Evolutionary conservation across 2,329 filamentous ascomycete genomes (phyloP).

Genomic region (Zelopaecilomyces penicillatus): DNA sequence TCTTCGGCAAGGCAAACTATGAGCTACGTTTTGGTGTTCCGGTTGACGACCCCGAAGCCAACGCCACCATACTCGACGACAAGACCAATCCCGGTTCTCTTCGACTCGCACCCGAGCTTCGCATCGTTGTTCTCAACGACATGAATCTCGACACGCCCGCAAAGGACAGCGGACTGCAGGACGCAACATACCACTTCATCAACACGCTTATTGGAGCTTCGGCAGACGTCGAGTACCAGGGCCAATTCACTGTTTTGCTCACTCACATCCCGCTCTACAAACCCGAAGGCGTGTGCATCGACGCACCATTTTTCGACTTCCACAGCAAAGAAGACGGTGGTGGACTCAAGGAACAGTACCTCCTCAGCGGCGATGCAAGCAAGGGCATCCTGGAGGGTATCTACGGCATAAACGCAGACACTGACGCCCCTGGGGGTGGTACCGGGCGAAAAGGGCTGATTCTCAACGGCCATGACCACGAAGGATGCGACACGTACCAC

Average conservation of each 20-base stretch:
- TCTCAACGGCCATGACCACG: conserved; percentile 90
- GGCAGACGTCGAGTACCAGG: conserved; percentile 49
- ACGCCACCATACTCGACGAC: conserved; percentile 33
- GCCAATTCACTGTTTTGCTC: conserved; percentile 71
- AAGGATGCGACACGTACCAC: conserved; percentile 85
- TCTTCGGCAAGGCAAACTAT: conserved; percentile 86
- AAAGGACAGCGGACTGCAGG: conserved; percentile 56
- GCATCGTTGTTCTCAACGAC: conserved; percentile 79
- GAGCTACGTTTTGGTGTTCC: conserved; percentile 67
- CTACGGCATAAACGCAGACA: conserved; percentile 64
- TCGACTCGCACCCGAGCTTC: conserved; percentile 57
- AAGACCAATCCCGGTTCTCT: conserved; percentile 36
- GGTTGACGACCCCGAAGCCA: conserved; percentile 28
- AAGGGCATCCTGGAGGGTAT: conserved; percentile 74
- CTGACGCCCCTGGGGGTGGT: conserved; percentile 49
- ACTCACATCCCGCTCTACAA: conserved; percentile 94
- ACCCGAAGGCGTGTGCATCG: conserved; percentile 69
- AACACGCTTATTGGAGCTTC: conserved; percentile 59
- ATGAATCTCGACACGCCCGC: conserved; percentile 90
- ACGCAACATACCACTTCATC: conserved; percentile 69
- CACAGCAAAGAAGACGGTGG: conserved; percentile 56
- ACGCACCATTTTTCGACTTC: conserved; percentile 76
- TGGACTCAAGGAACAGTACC: conserved; percentile 83
- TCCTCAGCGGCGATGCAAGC: conserved; percentile 65
- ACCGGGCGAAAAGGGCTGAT: conserved; percentile 67